phyloP scores from a whole-genome alignment of 1,139 yeast species.

The Scheffersomyces illinoinensis region DNA sequence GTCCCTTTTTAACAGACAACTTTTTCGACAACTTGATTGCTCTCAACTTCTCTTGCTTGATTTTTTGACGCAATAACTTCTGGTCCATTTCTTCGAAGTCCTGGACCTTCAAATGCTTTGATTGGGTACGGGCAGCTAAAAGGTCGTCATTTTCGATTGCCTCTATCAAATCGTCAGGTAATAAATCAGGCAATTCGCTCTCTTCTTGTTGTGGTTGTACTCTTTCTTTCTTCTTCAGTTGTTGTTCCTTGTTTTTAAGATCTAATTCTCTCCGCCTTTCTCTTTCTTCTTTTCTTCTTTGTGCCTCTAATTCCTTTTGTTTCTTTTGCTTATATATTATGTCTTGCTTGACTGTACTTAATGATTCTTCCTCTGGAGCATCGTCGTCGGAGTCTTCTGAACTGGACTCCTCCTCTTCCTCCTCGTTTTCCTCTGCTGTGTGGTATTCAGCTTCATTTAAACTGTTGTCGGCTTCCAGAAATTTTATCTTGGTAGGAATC shows the following conservation, averaged over 20 bases:
- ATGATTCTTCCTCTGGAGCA: conserved; percentile 52
- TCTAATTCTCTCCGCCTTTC: conserved; percentile 54
- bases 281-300: conserved; percentile 37
- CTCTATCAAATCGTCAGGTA: conserved; percentile 51
- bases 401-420: conserved; percentile 15
- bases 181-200: conserved; percentile 46
- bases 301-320: conserved; percentile 30
- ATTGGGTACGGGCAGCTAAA: conserved; percentile 4
- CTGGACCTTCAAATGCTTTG: conserved; percentile 40
- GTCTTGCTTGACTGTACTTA: conserved; percentile 27
- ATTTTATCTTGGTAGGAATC: conserved; percentile 18
- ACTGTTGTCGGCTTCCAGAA: conserved; percentile 15
- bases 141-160: conserved; percentile 16
- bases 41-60: conserved; percentile 43
- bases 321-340: conserved; percentile 37
- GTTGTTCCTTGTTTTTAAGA: conserved; percentile 50
- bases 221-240: conserved; percentile 32
- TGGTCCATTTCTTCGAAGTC: conserved; percentile 34
- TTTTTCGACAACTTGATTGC: conserved; percentile 41
- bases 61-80: conserved; percentile 20
- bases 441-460: conserved; percentile 13
- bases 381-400: conserved; percentile 34
- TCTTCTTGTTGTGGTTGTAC: conserved; percentile 20
- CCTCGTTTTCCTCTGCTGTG: conserved; percentile 18
- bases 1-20: conserved; percentile 49